These are phyloP conservation scores for Phytophthora quininea DNA, from an alignment of 352 stramenopile species.

Conservation along the genomic window DNA sequence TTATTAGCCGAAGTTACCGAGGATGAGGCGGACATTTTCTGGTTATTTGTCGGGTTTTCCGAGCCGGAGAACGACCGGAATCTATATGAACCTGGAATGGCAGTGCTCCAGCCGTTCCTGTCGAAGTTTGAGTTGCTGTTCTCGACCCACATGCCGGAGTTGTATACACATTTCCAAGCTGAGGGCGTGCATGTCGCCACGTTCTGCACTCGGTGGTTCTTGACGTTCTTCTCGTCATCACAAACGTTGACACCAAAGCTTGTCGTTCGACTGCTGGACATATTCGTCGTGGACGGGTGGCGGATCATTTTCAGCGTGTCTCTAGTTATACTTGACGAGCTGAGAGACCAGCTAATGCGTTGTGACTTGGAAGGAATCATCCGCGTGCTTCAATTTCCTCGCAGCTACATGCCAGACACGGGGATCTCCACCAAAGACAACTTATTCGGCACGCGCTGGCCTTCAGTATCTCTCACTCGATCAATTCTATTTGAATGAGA, in stretches of 20 bases:
- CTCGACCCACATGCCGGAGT: slow-evolving; percentile 67
- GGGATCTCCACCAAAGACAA: slow-evolving; percentile 45
- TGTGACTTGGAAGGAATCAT: slow-evolving; percentile 76
- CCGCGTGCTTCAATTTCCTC: slow-evolving; percentile 66
- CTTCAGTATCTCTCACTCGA: slow-evolving; percentile 65
- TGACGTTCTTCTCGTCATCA: slow-evolving; percentile 86
- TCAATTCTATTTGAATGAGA: slow-evolving; percentile 48
- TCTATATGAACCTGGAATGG: slow-evolving; percentile 79
- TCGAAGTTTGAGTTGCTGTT: slow-evolving; percentile 71
- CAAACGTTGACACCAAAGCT: slow-evolving; percentile 75
- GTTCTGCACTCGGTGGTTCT: slow-evolving; percentile 83
- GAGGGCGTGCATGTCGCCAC: slow-evolving; percentile 72
- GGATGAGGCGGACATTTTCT: slow-evolving; percentile 81
- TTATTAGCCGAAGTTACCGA: slow-evolving; percentile 71
- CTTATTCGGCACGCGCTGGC: slow-evolving; percentile 62
- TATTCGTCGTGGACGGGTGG: slow-evolving; percentile 84
- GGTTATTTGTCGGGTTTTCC: slow-evolving; percentile 80
- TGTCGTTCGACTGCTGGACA: slow-evolving; percentile 73
- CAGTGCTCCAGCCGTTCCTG: slow-evolving; percentile 69
- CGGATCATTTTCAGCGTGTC: slow-evolving; percentile 81
- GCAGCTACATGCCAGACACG: slow-evolving; percentile 55
- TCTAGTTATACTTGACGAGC: slow-evolving; percentile 77
- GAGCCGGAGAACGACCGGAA: slow-evolving; percentile 77
- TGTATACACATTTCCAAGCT: slow-evolving; percentile 60
- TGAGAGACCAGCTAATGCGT: slow-evolving; percentile 54